Evolutionary conservation across 805 yeast genomes (phyloP).

Genomic region (Nematodospora valgi): DNA sequence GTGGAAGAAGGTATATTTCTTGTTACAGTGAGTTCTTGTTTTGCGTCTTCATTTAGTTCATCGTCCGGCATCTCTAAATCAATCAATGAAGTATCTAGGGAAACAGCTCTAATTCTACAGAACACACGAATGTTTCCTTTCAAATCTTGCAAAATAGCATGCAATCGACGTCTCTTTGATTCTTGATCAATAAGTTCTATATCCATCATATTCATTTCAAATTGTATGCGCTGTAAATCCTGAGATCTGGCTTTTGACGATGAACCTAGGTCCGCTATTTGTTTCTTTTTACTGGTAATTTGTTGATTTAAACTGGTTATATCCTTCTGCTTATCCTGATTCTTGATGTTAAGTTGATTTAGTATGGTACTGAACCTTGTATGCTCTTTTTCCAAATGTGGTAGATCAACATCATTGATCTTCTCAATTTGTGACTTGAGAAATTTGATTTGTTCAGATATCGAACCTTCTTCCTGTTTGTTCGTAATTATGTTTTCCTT

Average conservation of each 20-base stretch:
- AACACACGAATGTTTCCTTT: slow-evolving; percentile 92
- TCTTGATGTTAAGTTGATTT: background rate
- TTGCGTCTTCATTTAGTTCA: slow-evolving; percentile 30
- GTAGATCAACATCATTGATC: background rate
- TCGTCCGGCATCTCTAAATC: slow-evolving; percentile 18
- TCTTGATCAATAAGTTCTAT: slow-evolving; percentile 48
- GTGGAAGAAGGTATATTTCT: slow-evolving; percentile 9
- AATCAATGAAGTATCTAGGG: slow-evolving; percentile 10
- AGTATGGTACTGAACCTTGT: background rate
- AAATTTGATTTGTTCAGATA: background rate
- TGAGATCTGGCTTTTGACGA: slow-evolving; percentile 2
- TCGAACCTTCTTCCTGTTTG: background rate
- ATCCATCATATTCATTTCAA: slow-evolving; percentile 15
- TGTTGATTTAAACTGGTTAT: background rate
- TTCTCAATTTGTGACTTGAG: background rate
- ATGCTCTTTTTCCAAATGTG: background rate
- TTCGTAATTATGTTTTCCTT: slow-evolving; percentile 2
- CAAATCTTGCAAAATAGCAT: slow-evolving; percentile 74
- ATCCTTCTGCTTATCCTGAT: slow-evolving; percentile 5
- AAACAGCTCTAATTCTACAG: slow-evolving; percentile 73
- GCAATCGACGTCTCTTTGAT: slow-evolving; percentile 56
- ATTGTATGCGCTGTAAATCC: slow-evolving; percentile 9
- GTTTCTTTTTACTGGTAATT: background rate
- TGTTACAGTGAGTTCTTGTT: slow-evolving; percentile 31
- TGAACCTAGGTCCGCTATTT: background rate